Conservation (phyloP, 23 red algal genomes). For the Agarophyton chilense region DNA sequence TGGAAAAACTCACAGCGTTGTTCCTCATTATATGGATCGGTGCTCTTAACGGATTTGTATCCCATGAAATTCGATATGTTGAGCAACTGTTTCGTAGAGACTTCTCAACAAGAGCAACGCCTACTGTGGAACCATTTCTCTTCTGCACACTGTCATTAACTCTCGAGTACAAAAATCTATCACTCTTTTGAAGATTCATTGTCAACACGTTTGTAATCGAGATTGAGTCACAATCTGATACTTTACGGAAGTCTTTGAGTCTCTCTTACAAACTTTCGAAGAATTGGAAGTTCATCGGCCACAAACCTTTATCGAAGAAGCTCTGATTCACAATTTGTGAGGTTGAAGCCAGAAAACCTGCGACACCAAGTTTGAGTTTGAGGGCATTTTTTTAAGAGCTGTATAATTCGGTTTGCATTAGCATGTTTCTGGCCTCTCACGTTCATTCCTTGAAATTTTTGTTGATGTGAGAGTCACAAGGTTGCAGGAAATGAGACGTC, state of each 20-base stretch:
- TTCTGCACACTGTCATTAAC: neutral
- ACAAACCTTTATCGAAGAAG: neutral
- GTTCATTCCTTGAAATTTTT: neutral
- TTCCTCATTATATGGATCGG: neutral
- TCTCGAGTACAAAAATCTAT: neutral
- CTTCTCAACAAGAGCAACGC: neutral
- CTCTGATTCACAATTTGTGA: neutral
- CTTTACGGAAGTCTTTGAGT: neutral
- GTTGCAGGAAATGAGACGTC: neutral
- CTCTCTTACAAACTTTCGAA: neutral
- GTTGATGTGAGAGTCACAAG: neutral
- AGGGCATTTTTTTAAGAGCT: neutral
- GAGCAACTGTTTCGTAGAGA: neutral
- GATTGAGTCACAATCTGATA: neutral
- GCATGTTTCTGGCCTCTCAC: neutral
- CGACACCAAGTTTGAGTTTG: neutral
- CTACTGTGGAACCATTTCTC: neutral
- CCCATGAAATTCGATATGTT: neutral
- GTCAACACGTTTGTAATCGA: neutral
- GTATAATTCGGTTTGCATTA: neutral
- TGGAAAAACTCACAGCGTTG: neutral
- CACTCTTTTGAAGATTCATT: neutral
- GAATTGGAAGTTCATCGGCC: neutral
- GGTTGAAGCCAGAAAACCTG: neutral
- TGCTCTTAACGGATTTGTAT: neutral